phyloP scores from a whole-genome alignment of 352 stramenopile genomes.

The Globisporangium alternatum region DNA sequence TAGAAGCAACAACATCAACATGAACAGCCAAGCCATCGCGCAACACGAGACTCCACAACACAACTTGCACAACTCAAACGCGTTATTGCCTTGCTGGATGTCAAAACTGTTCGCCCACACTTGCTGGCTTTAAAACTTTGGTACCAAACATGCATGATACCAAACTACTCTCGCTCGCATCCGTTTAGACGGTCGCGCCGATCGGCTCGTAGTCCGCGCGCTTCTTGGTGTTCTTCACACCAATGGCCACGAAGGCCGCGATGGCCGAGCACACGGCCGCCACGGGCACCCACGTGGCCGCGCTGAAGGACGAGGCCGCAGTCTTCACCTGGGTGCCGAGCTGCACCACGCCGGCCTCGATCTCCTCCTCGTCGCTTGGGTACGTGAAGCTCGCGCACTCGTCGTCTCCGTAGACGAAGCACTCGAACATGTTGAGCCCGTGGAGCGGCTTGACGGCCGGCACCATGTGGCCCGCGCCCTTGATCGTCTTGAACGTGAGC shows the following conservation, averaged over 20 bases:
- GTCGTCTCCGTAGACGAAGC: conserved; percentile 70
- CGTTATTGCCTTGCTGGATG: no score
- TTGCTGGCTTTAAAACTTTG: background rate
- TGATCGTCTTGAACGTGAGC: conserved; percentile 90
- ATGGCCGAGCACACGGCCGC: conserved; percentile 26
- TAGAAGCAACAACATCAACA: no score
- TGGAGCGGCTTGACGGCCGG: conserved; percentile 69
- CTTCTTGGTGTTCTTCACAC: conserved; percentile 41
- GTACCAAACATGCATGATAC: background rate
- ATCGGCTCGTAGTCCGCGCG: conserved; percentile 41
- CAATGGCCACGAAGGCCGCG: conserved; percentile 31
- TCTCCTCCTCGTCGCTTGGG: conserved; percentile 64
- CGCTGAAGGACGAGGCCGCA: background rate
- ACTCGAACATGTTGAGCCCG: conserved; percentile 77
- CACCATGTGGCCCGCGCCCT: conserved; percentile 91
- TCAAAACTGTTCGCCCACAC: no score
- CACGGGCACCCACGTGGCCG: conserved; percentile 24
- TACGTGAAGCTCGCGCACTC: conserved; percentile 57
- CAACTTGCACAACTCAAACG: no score
- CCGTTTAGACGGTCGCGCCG: conserved; percentile 28
- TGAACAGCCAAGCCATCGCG: no score
- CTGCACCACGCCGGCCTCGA: conserved; percentile 31
- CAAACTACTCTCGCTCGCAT: background rate
- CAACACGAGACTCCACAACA: no score
- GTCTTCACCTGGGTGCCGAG: conserved; percentile 3